A percentile compares a stretch with the other conserved stretches of the same genome.
Conservation (phyloP, 208 protist species). For the Acanthamoeba lenticulata region DNA sequence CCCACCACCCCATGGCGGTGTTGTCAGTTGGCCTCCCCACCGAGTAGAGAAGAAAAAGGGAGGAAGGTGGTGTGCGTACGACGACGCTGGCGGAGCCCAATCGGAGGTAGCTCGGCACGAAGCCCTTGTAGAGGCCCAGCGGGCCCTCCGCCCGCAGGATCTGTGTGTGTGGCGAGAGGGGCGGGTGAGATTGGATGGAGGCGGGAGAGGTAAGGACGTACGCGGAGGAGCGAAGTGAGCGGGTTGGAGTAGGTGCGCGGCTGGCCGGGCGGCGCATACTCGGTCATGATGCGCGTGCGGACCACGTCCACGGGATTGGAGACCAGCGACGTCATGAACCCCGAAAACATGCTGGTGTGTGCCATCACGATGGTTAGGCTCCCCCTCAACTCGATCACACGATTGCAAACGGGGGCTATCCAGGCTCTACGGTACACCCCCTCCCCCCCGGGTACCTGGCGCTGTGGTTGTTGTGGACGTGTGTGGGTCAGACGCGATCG, state of each 20-base stretch:
- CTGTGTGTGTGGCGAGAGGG: not conserved
- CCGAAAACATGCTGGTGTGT: not conserved
- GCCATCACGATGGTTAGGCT: not conserved
- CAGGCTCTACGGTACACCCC: not conserved
- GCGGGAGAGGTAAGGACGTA: not conserved
- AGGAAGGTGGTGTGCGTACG: not conserved
- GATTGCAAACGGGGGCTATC: not conserved
- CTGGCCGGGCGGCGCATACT: not conserved
- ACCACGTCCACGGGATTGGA: not conserved
- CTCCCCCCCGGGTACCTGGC: not conserved
- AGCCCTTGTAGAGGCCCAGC: not conserved
- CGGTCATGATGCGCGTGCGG: slow-evolving; percentile 17
- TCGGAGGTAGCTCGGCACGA: slow-evolving; percentile 11
- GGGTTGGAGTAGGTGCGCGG: slow-evolving; percentile 6
- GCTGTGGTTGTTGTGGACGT: not conserved
- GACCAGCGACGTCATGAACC: slow-evolving; percentile 20
- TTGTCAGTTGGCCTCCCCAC: not conserved
- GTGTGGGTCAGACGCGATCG: not conserved
- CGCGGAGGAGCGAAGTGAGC: not conserved
- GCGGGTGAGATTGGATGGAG: not conserved
- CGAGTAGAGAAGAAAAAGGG: not conserved
- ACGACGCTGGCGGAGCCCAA: not conserved
- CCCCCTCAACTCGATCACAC: not conserved
- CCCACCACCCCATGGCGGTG: not conserved
- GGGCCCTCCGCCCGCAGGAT: not conserved